A percentile compares a stretch with the other conserved stretches of the same genome.
phyloP scores from a whole-genome alignment of 2,329 filamentous ascomycete species.

The Cordyceps javanica region DNA sequence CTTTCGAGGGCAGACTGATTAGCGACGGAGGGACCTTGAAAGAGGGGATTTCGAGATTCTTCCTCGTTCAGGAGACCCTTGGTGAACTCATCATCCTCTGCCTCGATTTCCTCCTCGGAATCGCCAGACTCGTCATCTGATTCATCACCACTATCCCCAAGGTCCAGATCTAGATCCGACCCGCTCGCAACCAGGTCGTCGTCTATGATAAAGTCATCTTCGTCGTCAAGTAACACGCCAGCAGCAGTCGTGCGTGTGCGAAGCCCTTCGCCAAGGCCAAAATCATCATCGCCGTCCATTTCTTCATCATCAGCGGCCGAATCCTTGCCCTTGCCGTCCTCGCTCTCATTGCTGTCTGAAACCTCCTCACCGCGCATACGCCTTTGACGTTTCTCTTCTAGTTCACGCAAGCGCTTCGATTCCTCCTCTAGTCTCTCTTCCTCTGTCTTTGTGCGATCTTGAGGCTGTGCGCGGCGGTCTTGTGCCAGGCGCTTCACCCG shows the following conservation, averaged over 20 bases:
- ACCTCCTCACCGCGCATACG: constrained; percentile 83
- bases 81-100: constrained; percentile 65
- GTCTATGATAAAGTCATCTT: constrained; percentile 90
- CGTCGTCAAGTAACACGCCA: constrained; percentile 75
- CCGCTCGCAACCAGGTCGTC: constrained; percentile 81
- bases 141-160: constrained; percentile 47
- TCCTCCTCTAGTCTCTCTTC: constrained; percentile 79
- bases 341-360: constrained; percentile 57
- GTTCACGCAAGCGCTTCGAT: constrained; percentile 65
- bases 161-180: constrained; percentile 61
- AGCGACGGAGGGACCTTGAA: constrained; percentile 39
- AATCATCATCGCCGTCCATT: constrained; percentile 50
- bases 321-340: constrained; percentile 31
- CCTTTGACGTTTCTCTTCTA: constrained; percentile 75
- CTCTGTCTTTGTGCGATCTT: constrained; percentile 83
- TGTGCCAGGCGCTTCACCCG: constrained; percentile 74
- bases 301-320: constrained; percentile 31
- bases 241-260: constrained; percentile 50
- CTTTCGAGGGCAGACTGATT: constrained; percentile 28
- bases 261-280: constrained; percentile 55
- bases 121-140: constrained; percentile 43
- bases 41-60: constrained; percentile 48
- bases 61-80: constrained; percentile 58
- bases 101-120: constrained; percentile 32
- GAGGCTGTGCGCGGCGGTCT: constrained; percentile 79